Percentiles rank a stretch among this genome's conserved stretches.
Evolutionary conservation across 768 basidiomycete species (phyloP).

Genomic region (Lactifluus pinguis): DNA sequence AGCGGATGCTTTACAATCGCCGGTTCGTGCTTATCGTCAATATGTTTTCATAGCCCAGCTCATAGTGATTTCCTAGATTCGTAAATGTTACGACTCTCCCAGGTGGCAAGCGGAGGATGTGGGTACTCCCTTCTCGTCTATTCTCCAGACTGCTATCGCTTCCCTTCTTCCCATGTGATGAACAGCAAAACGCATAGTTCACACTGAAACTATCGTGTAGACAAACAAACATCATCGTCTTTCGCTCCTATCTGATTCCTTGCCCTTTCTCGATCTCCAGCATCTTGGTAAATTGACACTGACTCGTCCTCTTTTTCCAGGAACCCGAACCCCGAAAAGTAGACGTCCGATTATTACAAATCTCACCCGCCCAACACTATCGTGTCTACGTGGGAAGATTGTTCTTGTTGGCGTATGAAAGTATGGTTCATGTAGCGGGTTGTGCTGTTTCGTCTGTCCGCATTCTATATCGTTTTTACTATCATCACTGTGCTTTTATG

Average conservation of each 20-base stretch:
- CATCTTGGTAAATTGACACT: background rate
- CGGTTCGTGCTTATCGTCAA: constrained; percentile 43
- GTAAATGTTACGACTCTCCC: constrained; percentile 88
- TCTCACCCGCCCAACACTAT: background rate
- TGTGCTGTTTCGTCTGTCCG: constrained; percentile 1
- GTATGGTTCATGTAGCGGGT: background rate
- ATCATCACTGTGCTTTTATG: constrained; percentile 11
- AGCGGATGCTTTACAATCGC: constrained; percentile 89
- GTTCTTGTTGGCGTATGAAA: background rate
- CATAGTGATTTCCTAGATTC: constrained; percentile 42
- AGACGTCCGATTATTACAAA: constrained; percentile 15
- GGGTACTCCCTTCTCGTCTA: constrained; percentile 35
- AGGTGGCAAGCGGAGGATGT: constrained; percentile 95
- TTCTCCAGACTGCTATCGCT: background rate
- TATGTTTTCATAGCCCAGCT: background rate
- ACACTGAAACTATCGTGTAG: constrained; percentile 87
- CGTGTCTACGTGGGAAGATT: background rate
- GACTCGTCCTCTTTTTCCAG: constrained; percentile 19
- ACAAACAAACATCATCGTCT: constrained; percentile 85
- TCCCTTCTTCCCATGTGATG: constrained; percentile 41
- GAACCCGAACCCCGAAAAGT: constrained; percentile 34
- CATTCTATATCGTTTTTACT: background rate
- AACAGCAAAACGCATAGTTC: constrained; percentile 76
- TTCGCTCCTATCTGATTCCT: constrained; percentile 98
- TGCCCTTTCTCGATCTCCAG: constrained; percentile 11